Base-by-base conservation (phyloP, 129 eudicot genomes). In the Ambrosia trifida region DNA sequence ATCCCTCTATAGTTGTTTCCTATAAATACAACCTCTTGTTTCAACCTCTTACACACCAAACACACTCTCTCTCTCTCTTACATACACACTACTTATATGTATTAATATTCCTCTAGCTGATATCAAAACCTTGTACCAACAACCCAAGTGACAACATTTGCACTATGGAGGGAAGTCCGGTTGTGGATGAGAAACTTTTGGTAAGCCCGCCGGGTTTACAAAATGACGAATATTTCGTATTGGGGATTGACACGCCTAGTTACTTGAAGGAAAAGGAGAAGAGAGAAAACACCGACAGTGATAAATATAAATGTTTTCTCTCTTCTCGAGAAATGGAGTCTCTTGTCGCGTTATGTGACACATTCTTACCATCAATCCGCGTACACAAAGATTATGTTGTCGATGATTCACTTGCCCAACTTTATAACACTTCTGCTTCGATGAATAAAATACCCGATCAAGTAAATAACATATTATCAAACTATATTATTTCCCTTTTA, bases 321-420 rank as follows among this genome's bases (percentile, higher is more conserved):
- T 57, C 84, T 7, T 58, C 70, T 32, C 52, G 65, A 51, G 75
- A 83, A 80, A 83, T 67, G 76, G 87, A 83, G 69, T 43, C 84
- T 19, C 19, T 83, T 14, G 72, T 69, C 2, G 87, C 87, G 8
- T 17, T 83, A 24, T 83, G 87, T 18, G 87, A 83, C 72, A 72
- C 87, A 20, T 40, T 83, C 0, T 46, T 80, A 7, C 84, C 84
- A 53, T 70, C 84, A 8, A 43, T 70, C 3, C 11, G 33, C 56
- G 5, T 45, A 13, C 10, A 40, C 4, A 53, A 35, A 3, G 64
- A 57, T 4, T 20, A 2, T 62, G 30, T 17, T 33, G 52, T 2
- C 11, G 75, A 79, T 44, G 65, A 61, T 4, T 66, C 81, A n/a
- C 73, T 52, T 35, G 40, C 38, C 44, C 56, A 72, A 45, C 69